Percentiles rank a stretch among this genome's conserved stretches.
Evolutionary conservation across 2,329 filamentous ascomycete species (phyloP).

Genomic region (Alternaria sp.): DNA sequence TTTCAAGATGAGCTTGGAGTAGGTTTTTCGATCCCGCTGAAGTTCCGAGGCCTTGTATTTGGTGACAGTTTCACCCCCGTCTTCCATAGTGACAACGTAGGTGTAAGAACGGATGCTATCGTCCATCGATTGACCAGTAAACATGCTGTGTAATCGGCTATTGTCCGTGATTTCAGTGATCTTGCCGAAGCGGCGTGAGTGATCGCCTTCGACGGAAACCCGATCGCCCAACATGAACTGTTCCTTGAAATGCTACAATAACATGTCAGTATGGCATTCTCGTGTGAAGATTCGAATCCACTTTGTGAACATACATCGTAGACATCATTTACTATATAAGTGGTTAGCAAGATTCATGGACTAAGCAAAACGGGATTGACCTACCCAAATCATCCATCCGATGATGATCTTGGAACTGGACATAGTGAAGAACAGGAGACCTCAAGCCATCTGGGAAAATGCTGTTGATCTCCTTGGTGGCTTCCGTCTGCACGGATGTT

Average conservation of each 20-base stretch:
- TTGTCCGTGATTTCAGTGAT: constrained; percentile 46
- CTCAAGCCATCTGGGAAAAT: constrained; percentile 92
- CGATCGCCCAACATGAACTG: constrained; percentile 44
- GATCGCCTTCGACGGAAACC: constrained; percentile 46
- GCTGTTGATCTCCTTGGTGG: constrained; percentile 88
- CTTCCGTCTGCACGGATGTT: constrained; percentile 58
- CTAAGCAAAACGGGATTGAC: constrained; percentile 25
- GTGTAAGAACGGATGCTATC: constrained; percentile 43
- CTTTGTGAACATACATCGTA: constrained; percentile 13
- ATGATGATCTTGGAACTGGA: constrained; percentile 82
- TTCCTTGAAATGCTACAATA: constrained; percentile 45
- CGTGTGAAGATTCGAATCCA: not conserved
- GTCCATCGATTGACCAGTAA: constrained; percentile 36
- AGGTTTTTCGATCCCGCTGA: constrained; percentile 85
- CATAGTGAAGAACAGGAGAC: constrained; percentile 86
- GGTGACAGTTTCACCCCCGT: constrained; percentile 58
- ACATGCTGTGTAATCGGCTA: constrained; percentile 41
- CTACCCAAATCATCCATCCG: constrained; percentile 83
- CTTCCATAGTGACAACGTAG: constrained; percentile 46
- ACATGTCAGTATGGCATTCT: constrained; percentile 13
- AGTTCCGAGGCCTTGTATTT: constrained; percentile 66
- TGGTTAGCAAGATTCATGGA: constrained; percentile 48
- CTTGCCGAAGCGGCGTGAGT: constrained; percentile 37
- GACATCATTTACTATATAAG: constrained; percentile 13
- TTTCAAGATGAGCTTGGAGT: constrained; percentile 92